Base-by-base conservation (phyloP, 2,329 filamentous ascomycete genomes). In the Neonectria coccinea region DNA sequence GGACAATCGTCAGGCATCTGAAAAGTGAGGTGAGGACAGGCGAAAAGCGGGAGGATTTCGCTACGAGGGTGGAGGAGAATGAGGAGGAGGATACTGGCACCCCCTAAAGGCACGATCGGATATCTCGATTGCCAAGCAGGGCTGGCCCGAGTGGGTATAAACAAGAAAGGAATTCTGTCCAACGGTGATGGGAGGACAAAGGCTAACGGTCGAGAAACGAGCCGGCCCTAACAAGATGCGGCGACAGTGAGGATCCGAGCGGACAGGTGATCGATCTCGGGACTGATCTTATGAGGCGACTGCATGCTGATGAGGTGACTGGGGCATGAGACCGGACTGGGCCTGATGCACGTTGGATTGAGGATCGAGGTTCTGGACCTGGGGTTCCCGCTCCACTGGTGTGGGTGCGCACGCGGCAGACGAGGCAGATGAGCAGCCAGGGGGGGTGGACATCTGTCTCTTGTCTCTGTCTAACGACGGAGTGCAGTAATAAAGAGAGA, bases 301-400 rank as follows among this genome's bases (percentile, higher is more conserved):
- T 58, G 70, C n/a, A 67, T 70, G 63, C 73, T 58, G 70, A 66
- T 71, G 63, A 74, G 70, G 67, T 67, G 69, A 71, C 65, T 62
- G 67, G 65, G 56, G 62, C 59, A 62, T 54, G 61, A 51, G 58
- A 56, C 60, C 51, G 57, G 54, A 52, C 65, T 62, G 56, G 66
- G 62, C 68, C 65, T 64, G 59, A 64, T 70, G 70, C 66, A 67
- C 62, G 64, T 66, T 29, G 68, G 45, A 56, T 65, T 65, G 61
- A 67, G 36, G 58, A 63, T 67, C 55, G 62, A 67, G 64, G 69
- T 72, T 73, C 70, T 74, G 69, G 71, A 64, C 66, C 67, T 69
- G 51, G 62, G 59, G 59, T 54, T 70, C 47, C 54, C 58, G 64
- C 65, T 63, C 53, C 56, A 63, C 62, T 63, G 56, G 61, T 53